Evolutionary conservation across 2,329 filamentous ascomycete genomes (phyloP).

Genomic region (Nigrospora osmanthi): DNA sequence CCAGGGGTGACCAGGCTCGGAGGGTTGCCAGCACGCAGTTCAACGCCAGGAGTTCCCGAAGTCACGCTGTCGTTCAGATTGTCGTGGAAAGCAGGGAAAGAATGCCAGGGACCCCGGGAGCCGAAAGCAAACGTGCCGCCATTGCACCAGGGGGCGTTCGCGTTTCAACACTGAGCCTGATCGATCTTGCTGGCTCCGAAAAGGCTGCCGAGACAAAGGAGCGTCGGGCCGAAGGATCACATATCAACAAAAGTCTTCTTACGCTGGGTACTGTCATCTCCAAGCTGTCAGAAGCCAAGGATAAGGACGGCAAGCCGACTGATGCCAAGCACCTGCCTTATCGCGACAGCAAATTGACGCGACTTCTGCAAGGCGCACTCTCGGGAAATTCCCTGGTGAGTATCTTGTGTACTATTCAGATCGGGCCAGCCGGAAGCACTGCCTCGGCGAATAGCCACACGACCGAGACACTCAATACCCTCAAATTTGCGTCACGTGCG

Average conservation of each 20-base stretch:
- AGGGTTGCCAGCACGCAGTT: slow-evolving; percentile 93
- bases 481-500: slow-evolving; percentile 93
- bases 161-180: slow-evolving; percentile 89
- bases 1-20: slow-evolving; percentile 83
- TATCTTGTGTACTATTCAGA: slow-evolving; percentile 93
- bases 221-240: slow-evolving; percentile 84
- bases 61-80: slow-evolving; percentile 97
- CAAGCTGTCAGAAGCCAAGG: slow-evolving; percentile 81
- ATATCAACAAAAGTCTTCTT: slow-evolving; percentile 97
- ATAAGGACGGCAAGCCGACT: slow-evolving; percentile 75
- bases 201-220: slow-evolving; percentile 94
- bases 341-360: slow-evolving; percentile 92
- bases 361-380: slow-evolving; percentile 83
- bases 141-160: slow-evolving; percentile 81
- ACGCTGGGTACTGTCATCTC: slow-evolving; percentile 94
- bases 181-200: slow-evolving; percentile 93
- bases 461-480: slow-evolving; percentile 84
- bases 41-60: slow-evolving; percentile 92
- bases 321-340: slow-evolving; percentile 92
- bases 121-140: slow-evolving; percentile 58
- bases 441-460: slow-evolving; percentile 69
- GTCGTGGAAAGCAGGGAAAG: slow-evolving; percentile 95
- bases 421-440: slow-evolving; percentile 66
- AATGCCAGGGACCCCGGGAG: slow-evolving; percentile 45
- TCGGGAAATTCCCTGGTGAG: slow-evolving; percentile 93